Conservation (phyloP, 345 rosid species). For the Sisymbrium irio region DNA sequence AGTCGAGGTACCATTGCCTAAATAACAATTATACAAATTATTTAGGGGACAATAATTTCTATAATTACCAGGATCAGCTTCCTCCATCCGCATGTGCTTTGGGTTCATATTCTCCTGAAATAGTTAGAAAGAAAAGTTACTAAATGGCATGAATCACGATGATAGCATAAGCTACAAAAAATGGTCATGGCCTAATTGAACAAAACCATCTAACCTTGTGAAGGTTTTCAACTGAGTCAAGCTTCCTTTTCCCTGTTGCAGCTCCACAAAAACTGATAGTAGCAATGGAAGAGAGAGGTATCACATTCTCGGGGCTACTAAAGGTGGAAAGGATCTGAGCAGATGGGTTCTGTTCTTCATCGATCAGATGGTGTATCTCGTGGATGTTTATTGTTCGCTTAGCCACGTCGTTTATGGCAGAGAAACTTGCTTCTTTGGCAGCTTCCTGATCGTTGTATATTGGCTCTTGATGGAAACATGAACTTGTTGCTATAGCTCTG, state of each 20-base stretch:
- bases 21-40: not conserved
- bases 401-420: conserved; percentile 16
- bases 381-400: conserved; percentile 14
- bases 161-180: conserved; percentile 3
- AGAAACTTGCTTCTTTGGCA: conserved; percentile 13
- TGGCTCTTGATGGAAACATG: conserved; percentile 14
- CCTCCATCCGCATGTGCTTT: conserved; percentile 45
- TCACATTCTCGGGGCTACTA: conserved; percentile 30
- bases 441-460: conserved; percentile 10
- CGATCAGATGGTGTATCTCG: conserved; percentile 30
- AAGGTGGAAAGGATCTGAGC: conserved; percentile 31
- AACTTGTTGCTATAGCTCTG: conserved; percentile 15
- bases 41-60: not conserved
- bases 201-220: conserved; percentile 46
- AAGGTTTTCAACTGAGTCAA: conserved; percentile 33
- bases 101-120: conserved; percentile 58
- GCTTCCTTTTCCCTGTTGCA: conserved; percentile 58
- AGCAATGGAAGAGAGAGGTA: conserved; percentile 27
- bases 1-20: not conserved
- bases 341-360: conserved; percentile 29
- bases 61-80: conserved; percentile 42
- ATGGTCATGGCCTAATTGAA: not conserved
- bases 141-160: not conserved
- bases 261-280: conserved; percentile 21
- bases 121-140: conserved; percentile 18